Evolutionary conservation across 768 basidiomycete genomes (phyloP).

Genomic region (Chalciporus pseudorubinellus): DNA sequence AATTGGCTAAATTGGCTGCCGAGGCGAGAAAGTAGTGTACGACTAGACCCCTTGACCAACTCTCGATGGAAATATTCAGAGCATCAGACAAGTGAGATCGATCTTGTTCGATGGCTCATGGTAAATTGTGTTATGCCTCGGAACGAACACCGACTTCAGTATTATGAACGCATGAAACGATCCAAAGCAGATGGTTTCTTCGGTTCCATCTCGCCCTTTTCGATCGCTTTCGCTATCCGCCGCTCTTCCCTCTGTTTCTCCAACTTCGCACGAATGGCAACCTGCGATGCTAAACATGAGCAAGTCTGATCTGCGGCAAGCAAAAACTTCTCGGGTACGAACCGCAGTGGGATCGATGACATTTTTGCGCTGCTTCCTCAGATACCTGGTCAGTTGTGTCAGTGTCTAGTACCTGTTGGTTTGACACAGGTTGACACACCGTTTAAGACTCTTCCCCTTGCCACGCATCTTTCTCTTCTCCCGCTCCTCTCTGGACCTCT

Average conservation of each 20-base stretch:
- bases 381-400: constrained; percentile 39
- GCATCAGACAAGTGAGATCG: not conserved
- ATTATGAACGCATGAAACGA: constrained; percentile 32
- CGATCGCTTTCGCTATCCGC: constrained; percentile 32
- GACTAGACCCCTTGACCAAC: not conserved
- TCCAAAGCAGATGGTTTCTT: constrained; percentile 35
- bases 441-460: constrained; percentile 81
- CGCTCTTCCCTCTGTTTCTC: constrained; percentile 55
- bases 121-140: not conserved
- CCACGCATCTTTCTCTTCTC: constrained; percentile 85
- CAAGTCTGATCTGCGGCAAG: not conserved
- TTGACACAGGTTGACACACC: constrained; percentile 36
- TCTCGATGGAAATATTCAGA: not conserved
- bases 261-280: constrained; percentile 66
- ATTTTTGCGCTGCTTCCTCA: constrained; percentile 93
- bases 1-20: constrained; percentile 38
- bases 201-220: constrained; percentile 31
- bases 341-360: constrained; percentile 84
- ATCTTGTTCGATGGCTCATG: not conserved
- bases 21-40: constrained; percentile 10
- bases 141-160: not conserved
- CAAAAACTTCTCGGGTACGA: constrained; percentile 18
- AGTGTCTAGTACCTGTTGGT: not conserved
- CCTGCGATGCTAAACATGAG: constrained; percentile 22
- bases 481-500: constrained; percentile 26